phyloP scores from a whole-genome alignment of 257 asterid species.

The Solanum raphanifolium region DNA sequence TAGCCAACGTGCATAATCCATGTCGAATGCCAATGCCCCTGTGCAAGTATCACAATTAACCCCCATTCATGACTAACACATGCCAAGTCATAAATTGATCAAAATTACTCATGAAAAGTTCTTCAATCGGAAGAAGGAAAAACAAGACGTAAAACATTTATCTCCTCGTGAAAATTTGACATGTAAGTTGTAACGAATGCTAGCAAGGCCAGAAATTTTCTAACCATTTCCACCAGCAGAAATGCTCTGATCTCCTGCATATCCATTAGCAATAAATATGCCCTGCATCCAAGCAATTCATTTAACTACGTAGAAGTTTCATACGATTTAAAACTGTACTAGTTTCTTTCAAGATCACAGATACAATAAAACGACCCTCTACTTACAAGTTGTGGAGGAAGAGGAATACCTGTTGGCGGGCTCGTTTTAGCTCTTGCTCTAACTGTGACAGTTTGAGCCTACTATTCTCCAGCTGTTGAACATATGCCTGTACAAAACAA shows the following conservation, averaged over 20 bases:
- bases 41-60: not conserved
- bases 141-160: not conserved
- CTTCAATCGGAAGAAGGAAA: not conserved
- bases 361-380: not conserved
- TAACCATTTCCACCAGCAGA: slow-evolving; percentile 52
- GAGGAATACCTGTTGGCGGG: slow-evolving; percentile 67
- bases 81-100: not conserved
- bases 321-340: not conserved
- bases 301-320: not conserved
- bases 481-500: slow-evolving; percentile 58
- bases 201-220: not conserved
- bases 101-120: not conserved
- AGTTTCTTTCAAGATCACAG: not conserved
- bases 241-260: slow-evolving; percentile 36
- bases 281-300: slow-evolving; percentile 30
- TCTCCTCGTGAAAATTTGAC: not conserved
- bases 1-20: slow-evolving; percentile 76
- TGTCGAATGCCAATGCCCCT: slow-evolving; percentile 76
- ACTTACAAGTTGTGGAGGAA: not conserved
- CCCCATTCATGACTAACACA: not conserved
- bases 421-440: slow-evolving; percentile 75
- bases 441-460: slow-evolving; percentile 63
- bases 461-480: slow-evolving; percentile 86
- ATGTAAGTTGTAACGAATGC: not conserved
- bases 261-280: slow-evolving; percentile 25